phyloP scores from a whole-genome alignment of 352 stramenopile genomes.

The Albugo laibachii region DNA sequence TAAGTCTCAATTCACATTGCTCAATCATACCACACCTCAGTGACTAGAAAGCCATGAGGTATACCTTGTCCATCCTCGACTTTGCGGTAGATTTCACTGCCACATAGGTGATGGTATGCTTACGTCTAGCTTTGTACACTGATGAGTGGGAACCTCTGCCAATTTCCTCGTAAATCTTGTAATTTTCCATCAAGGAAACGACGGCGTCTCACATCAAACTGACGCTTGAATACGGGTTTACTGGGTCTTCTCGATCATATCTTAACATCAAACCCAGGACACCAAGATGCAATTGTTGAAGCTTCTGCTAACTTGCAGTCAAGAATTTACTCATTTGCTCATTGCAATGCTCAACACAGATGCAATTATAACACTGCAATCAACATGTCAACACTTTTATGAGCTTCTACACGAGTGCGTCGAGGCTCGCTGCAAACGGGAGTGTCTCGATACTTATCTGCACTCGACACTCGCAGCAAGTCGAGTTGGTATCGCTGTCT shows the following conservation, averaged over 20 bases:
- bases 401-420: conserved; percentile 3
- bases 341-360: neutral
- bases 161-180: conserved; percentile 90
- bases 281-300: no score
- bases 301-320: no score
- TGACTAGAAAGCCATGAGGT: conserved; percentile 8
- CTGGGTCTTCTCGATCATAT: no score
- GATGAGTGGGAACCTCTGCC: conserved; percentile 79
- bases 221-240: no score
- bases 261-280: no score
- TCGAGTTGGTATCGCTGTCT: conserved; percentile 31
- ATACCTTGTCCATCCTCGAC: conserved; percentile 79
- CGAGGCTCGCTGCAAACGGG: conserved; percentile 31
- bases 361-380: conserved; percentile 18
- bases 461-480: conserved; percentile 41
- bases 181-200: conserved; percentile 87
- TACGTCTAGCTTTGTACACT: conserved; percentile 83
- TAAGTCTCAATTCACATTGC: conserved; percentile 3
- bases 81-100: conserved; percentile 87
- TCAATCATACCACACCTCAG: neutral
- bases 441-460: conserved; percentile 37
- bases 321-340: neutral
- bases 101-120: conserved; percentile 86
- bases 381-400: conserved; percentile 6
- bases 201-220: no score